Percentiles rank a stretch among this genome's conserved stretches.
These are phyloP conservation scores for Dactylonectria macrodidyma DNA, from an alignment of 2,329 filamentous ascomycete genomes.

Conservation along the genomic window DNA sequence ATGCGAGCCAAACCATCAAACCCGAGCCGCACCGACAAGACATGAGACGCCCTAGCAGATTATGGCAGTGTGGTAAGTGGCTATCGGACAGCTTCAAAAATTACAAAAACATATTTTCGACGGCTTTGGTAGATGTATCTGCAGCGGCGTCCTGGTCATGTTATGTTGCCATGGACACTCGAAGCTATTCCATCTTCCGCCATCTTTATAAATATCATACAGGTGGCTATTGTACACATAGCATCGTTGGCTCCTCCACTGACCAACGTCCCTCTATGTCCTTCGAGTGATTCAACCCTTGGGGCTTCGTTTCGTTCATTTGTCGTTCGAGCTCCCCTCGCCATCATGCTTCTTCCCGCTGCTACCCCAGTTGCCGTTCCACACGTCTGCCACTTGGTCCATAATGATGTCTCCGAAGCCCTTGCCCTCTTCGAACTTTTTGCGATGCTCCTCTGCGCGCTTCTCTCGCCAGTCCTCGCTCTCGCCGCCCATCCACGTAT, in stretches of 20 bases:
- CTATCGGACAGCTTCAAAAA: conserved; percentile 15
- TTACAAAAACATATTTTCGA: conserved; percentile 9
- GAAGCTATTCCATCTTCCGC: conserved; percentile 2
- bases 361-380: conserved; percentile 55
- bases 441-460: conserved; percentile 65
- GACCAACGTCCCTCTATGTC: neutral
- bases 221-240: conserved; percentile 18
- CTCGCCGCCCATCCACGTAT: conserved; percentile 73
- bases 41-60: neutral
- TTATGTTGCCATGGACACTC: neutral
- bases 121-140: conserved; percentile 10
- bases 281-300: conserved; percentile 9
- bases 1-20: conserved; percentile 5
- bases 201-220: conserved; percentile 30
- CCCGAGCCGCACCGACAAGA: conserved; percentile 8
- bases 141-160: neutral
- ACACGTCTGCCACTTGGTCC: conserved; percentile 71
- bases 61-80: neutral
- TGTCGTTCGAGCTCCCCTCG: conserved; percentile 39
- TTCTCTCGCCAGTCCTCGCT: conserved; percentile 68
- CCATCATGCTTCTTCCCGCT: conserved; percentile 48
- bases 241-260: conserved; percentile 5
- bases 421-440: conserved; percentile 69
- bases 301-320: conserved; percentile 32
- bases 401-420: conserved; percentile 70